A percentile compares a stretch with the other conserved stretches of the same genome.
These are phyloP conservation scores for Pharnaceum exiguum DNA, from an alignment of 148 eudicot genomes.

Conservation along the genomic window DNA sequence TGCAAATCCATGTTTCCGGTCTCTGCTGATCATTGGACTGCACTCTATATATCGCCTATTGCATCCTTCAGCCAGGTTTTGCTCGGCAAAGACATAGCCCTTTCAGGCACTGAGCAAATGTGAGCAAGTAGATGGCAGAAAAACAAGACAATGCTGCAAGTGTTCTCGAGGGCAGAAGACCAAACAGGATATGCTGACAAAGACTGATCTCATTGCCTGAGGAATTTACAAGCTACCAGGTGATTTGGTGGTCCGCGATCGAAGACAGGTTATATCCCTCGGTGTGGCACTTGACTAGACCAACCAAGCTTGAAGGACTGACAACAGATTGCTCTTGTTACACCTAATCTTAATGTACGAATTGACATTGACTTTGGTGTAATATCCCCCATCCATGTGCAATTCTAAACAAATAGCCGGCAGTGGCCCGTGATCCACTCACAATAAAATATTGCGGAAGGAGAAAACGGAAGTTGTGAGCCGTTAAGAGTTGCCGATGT, in stretches of 20 bases:
- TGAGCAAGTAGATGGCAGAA: background rate
- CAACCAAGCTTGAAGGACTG: background rate
- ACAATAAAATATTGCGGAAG: too few relatives aligned
- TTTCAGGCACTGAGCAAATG: constrained; percentile 20
- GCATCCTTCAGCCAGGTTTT: constrained; percentile 68
- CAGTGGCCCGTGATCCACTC: too few relatives aligned
- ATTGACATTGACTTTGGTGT: too few relatives aligned
- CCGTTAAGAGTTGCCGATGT: constrained; percentile 5
- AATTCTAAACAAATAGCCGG: too few relatives aligned
- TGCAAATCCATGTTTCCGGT: constrained; percentile 55
- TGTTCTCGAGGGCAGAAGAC: background rate
- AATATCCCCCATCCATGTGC: too few relatives aligned
- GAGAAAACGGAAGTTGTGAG: background rate
- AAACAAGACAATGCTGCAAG: background rate
- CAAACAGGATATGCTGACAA: background rate
- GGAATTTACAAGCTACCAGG: background rate
- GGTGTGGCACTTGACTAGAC: background rate
- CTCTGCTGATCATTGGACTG: constrained; percentile 52
- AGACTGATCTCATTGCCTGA: background rate
- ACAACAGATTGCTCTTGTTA: background rate
- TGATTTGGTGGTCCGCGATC: background rate
- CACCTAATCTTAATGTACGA: background rate
- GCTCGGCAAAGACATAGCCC: constrained; percentile 43
- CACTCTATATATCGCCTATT: constrained; percentile 37
- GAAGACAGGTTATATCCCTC: background rate